These are phyloP conservation scores for Fraxinus anomala DNA, from an alignment of 257 asterid species.

Conservation along the genomic window DNA sequence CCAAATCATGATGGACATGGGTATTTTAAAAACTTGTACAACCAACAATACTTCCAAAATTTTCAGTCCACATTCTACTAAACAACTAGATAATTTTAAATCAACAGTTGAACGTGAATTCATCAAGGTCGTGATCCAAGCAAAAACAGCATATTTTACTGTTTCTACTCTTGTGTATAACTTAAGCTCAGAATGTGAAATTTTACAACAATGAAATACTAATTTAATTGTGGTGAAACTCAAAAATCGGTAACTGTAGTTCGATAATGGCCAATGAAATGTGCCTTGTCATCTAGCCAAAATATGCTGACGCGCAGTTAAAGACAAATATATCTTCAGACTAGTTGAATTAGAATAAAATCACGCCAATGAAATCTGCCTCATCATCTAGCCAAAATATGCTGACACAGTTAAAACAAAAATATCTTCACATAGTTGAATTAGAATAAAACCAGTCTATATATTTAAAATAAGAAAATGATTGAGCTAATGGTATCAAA, in stretches of 20 bases:
- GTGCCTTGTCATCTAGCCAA: background rate
- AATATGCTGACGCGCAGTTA: background rate
- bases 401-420: background rate
- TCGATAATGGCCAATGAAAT: conserved; percentile 4
- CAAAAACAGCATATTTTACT: conserved; percentile 6
- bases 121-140: conserved; percentile 11
- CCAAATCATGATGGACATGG: conserved; percentile 25
- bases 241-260: conserved; percentile 1
- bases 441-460: background rate
- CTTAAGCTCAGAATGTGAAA: conserved; percentile 5
- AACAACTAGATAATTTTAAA: conserved; percentile 1
- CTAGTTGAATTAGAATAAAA: background rate
- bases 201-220: conserved; percentile 7
- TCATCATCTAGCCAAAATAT: background rate
- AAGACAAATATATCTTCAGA: background rate
- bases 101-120: background rate
- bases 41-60: conserved; percentile 7
- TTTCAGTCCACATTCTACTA: background rate
- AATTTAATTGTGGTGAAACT: background rate
- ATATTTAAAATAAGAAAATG: background rate
- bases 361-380: background rate
- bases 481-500: background rate
- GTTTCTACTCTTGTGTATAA: background rate
- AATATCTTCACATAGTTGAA: background rate
- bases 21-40: conserved; percentile 7